Percentiles rank a stretch among this genome's conserved stretches.
phyloP scores from a whole-genome alignment of 305 asterid genomes.

The Fraxinus ornus region DNA sequence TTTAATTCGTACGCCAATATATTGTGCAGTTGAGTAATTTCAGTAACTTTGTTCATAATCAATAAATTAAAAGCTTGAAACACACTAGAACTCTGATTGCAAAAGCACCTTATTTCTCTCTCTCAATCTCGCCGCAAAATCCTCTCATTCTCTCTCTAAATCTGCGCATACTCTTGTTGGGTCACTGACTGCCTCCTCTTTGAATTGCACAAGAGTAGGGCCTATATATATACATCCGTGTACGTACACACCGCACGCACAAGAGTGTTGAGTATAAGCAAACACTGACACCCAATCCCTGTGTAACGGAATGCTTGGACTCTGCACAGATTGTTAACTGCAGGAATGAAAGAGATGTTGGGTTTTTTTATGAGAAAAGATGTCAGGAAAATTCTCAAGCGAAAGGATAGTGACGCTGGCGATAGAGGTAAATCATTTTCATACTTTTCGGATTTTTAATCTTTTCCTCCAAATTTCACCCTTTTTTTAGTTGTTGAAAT shows the following conservation, averaged over 20 bases:
- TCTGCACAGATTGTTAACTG: conserved; percentile 22
- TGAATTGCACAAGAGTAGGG: conserved; percentile 14
- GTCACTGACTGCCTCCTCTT: conserved; percentile 2
- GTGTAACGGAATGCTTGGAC: conserved; percentile 27
- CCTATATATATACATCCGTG: conserved; percentile 18
- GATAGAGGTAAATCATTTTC: conserved; percentile 58
- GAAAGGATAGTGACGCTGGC: conserved; percentile 97
- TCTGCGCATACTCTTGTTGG: conserved; percentile 27
- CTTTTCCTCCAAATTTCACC: background rate
- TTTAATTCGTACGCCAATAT: too few relatives aligned
- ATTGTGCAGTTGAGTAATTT: background rate
- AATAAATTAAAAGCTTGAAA: background rate
- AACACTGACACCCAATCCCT: background rate
- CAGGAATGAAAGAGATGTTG: conserved; percentile 44
- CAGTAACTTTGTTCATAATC: background rate
- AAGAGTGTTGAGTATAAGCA: background rate
- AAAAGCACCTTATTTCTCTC: conserved; percentile 17
- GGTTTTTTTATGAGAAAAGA: conserved; percentile 63
- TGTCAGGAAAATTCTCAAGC: conserved; percentile 84
- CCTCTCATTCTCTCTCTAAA: conserved; percentile 21
- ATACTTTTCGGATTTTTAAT: background rate
- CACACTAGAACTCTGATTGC: background rate
- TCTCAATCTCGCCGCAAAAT: conserved; percentile 49
- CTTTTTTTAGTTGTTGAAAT: background rate
- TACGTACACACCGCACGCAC: background rate